Percentiles rank a stretch among this genome's conserved stretches.
Evolutionary conservation across 345 rosid genomes (phyloP).

Genomic region (Salix brachista): DNA sequence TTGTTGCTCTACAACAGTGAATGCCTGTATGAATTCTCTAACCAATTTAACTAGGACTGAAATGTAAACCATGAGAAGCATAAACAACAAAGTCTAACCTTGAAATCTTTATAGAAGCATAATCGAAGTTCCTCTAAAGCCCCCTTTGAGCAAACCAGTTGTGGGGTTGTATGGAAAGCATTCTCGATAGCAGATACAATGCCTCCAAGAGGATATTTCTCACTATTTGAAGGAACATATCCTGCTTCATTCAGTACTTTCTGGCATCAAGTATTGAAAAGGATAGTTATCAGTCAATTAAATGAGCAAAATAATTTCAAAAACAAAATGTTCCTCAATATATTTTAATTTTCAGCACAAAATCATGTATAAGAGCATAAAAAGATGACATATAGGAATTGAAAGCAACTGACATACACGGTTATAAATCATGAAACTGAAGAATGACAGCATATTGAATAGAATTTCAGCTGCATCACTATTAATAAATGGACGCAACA

Average conservation of each 20-base stretch:
- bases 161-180: slow-evolving; percentile 74
- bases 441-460: not conserved
- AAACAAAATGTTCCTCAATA: not conserved
- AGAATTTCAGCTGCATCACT: not conserved
- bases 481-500: not conserved
- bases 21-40: not conserved
- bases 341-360: not conserved
- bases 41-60: not conserved
- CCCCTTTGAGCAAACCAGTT: slow-evolving; percentile 57
- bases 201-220: slow-evolving; percentile 89
- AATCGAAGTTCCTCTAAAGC: slow-evolving; percentile 68
- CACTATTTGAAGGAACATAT: slow-evolving; percentile 79
- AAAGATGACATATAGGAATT: not conserved
- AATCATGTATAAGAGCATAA: not conserved
- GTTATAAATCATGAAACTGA: not conserved
- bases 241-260: slow-evolving; percentile 77
- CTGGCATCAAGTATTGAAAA: slow-evolving; percentile 35
- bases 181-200: slow-evolving; percentile 78
- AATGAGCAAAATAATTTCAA: not conserved
- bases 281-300: slow-evolving; percentile 10
- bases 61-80: slow-evolving; percentile 4
- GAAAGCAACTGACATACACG: not conserved
- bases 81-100: slow-evolving; percentile 44
- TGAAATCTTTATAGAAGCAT: slow-evolving; percentile 85
- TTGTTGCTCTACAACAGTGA: not conserved